These are phyloP conservation scores for Pseudogymnoascus destructans DNA, from an alignment of 2,329 filamentous ascomycete species.

Conservation along the genomic window DNA sequence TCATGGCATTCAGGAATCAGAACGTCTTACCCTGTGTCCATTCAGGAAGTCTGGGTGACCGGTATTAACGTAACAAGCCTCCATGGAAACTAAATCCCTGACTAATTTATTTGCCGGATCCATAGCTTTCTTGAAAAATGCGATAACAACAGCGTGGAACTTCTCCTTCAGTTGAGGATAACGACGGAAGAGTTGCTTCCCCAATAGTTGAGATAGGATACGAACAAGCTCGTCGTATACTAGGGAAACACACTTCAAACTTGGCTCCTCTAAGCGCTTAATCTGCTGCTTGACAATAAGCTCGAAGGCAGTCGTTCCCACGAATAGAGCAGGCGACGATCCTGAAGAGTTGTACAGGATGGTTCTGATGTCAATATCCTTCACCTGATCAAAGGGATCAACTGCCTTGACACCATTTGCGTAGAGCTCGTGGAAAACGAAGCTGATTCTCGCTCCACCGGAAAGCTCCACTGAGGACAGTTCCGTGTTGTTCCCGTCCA, in stretches of 20 bases:
- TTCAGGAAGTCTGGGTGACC: constrained; percentile 97
- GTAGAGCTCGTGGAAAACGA: constrained; percentile 98
- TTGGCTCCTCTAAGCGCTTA: constrained; percentile 88
- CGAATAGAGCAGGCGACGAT: constrained; percentile 89
- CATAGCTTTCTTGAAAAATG: constrained; percentile 97
- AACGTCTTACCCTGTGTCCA: constrained; percentile 60
- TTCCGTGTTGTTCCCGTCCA: constrained; percentile 95
- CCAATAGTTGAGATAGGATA: constrained; percentile 79
- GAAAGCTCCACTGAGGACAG: constrained; percentile 89
- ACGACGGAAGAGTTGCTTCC: constrained; percentile 78
- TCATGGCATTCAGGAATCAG: background rate
- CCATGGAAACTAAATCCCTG: constrained; percentile 84
- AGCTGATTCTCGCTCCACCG: constrained; percentile 94
- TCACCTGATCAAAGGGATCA: constrained; percentile 93
- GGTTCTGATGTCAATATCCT: constrained; percentile 93
- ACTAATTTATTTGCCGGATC: constrained; percentile 97
- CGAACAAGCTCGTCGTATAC: constrained; percentile 96
- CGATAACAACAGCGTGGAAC: constrained; percentile 81
- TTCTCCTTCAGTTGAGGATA: constrained; percentile 96
- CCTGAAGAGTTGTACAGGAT: constrained; percentile 99
- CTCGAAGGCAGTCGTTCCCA: constrained; percentile 96
- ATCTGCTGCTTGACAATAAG: constrained; percentile 98
- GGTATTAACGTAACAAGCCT: constrained; percentile 95
- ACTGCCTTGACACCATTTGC: constrained; percentile 95
- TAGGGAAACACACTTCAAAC: constrained; percentile 90